These are phyloP conservation scores for Penicillium flavigenum DNA, from an alignment of 495 filamentous ascomycete genomes.

Conservation along the genomic window DNA sequence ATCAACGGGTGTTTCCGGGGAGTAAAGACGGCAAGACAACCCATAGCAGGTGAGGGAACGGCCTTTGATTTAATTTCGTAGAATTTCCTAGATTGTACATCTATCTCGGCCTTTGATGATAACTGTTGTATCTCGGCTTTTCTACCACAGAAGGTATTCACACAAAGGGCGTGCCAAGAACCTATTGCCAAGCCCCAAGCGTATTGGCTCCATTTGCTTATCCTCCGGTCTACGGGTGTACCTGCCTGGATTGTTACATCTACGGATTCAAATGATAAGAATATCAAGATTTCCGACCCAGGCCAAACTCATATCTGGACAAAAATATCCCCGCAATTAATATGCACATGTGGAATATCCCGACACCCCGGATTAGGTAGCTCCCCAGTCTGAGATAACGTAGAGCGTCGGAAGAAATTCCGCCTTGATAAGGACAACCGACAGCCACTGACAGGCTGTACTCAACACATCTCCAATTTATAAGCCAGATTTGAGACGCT, in stretches of 20 bases:
- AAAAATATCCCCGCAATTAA: neutral
- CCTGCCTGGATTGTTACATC: neutral
- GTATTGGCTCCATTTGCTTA: too few relatives aligned
- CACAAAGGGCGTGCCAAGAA: neutral
- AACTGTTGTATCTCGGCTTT: neutral
- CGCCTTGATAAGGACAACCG: neutral
- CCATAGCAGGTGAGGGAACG: neutral
- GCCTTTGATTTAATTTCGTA: too few relatives aligned
- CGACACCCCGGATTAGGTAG: neutral
- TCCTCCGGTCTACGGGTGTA: neutral
- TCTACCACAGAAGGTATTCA: neutral
- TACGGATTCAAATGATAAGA: neutral
- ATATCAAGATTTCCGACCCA: neutral
- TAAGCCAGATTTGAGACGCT: neutral
- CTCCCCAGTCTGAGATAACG: neutral
- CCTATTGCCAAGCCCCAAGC: neutral
- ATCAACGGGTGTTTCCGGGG: too few relatives aligned
- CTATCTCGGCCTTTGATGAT: too few relatives aligned
- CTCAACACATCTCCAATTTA: neutral
- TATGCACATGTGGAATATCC: neutral
- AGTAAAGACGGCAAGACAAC: neutral
- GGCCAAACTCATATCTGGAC: neutral
- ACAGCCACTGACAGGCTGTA: neutral
- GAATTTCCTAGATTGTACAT: too few relatives aligned
- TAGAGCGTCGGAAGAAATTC: neutral